phyloP scores from a whole-genome alignment of 73 alveolate genomes.

The Tetrahymena borealis region DNA sequence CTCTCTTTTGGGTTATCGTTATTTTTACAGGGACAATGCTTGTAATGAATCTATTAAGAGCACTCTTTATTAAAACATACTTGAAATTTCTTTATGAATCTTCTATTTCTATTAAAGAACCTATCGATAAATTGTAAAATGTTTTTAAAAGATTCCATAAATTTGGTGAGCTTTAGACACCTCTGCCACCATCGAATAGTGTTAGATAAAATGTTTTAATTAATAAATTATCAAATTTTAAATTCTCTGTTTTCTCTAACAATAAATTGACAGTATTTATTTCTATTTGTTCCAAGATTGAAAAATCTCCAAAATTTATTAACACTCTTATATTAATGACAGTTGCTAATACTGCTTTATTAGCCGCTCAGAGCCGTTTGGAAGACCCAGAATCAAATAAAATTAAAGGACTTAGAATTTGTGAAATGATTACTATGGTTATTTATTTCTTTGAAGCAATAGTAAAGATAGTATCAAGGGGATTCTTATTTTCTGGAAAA shows the following conservation, averaged over 20 bases:
- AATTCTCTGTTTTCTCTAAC: neutral
- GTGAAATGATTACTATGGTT: conserved; percentile 41
- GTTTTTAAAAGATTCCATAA: neutral
- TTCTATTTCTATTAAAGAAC: neutral
- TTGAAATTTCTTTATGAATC: neutral
- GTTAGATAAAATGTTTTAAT: neutral
- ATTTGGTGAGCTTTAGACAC: neutral
- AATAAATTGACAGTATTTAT: neutral
- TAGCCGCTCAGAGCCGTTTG: conserved; percentile 51
- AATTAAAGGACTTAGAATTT: neutral
- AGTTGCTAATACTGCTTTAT: conserved; percentile 11
- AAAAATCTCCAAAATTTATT: neutral
- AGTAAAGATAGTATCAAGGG: conserved; percentile 42
- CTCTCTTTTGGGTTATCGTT: neutral
- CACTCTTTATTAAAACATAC: neutral
- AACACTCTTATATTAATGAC: conserved; percentile 28
- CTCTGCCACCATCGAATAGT: neutral
- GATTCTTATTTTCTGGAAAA: conserved; percentile 43
- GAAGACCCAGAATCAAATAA: conserved; percentile 27
- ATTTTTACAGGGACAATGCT: neutral
- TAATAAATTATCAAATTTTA: neutral
- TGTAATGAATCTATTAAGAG: neutral
- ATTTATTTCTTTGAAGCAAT: conserved; percentile 37
- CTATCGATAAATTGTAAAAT: neutral
- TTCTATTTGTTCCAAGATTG: neutral